A percentile compares a stretch with the other conserved stretches of the same genome.
phyloP scores from a whole-genome alignment of 106 monocot species.

The Vanilla planifolia region DNA sequence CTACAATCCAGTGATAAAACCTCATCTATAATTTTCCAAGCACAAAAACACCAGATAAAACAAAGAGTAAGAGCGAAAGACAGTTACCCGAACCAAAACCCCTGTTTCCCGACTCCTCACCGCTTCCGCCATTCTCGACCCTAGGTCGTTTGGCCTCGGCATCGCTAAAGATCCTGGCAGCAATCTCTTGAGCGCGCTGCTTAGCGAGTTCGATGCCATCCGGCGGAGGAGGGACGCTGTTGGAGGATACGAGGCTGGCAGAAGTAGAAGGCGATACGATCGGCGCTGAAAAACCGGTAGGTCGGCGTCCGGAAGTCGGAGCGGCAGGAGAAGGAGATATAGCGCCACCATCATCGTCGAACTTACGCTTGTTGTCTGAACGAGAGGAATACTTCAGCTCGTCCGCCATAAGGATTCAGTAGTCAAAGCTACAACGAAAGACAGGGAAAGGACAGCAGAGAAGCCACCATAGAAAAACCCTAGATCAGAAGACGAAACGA shows the following conservation, averaged over 20 bases:
- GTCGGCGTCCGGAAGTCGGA: conserved; percentile 11
- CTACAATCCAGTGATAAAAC: too few relatives aligned
- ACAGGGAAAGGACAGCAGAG: too few relatives aligned
- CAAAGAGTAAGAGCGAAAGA: background rate
- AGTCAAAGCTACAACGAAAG: too few relatives aligned
- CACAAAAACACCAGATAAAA: conserved; percentile 24
- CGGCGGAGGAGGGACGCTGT: conserved; percentile 58
- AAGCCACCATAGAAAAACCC: too few relatives aligned
- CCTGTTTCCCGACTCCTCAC: conserved; percentile 17
- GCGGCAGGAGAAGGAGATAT: conserved; percentile 5
- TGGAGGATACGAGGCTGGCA: conserved; percentile 12
- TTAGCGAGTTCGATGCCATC: conserved; percentile 79
- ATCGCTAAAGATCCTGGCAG: conserved; percentile 39
- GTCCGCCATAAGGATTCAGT: conserved; percentile 69
- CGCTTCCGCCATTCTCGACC: conserved; percentile 27
- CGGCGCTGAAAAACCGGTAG: conserved; percentile 17
- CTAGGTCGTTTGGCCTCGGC: conserved; percentile 53
- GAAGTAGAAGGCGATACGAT: background rate
- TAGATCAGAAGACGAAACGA: too few relatives aligned
- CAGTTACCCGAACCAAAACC: conserved; percentile 1
- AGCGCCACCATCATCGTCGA: conserved; percentile 25
- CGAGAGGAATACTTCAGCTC: conserved; percentile 37
- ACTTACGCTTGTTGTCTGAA: conserved; percentile 57
- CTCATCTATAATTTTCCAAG: too few relatives aligned
- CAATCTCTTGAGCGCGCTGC: conserved; percentile 84